Base-by-base conservation (phyloP, 1,139 yeast genomes). In the Candida gigantensis region DNA sequence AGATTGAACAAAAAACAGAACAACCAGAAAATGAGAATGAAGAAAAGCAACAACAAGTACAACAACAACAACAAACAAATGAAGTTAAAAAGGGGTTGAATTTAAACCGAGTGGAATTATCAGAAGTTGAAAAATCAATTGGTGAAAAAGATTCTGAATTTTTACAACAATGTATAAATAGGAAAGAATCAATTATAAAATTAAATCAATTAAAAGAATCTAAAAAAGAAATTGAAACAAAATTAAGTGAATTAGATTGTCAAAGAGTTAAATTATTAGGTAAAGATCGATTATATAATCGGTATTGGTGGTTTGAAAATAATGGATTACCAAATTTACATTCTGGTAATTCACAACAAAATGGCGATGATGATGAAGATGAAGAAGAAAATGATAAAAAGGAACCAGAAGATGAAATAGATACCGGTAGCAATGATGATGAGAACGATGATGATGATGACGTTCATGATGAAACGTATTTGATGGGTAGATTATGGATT, bases 251-350 rank as follows among this genome's bases (percentile, higher is more conserved):
- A 49, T 62, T 79, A 34, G 96, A 90, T 52, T 74, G 85, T 44
- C 96, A 89, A 56, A 65, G 98, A 42, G 74, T 89, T 30, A 77
- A 78, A 41, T 69, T 79, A 34, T 64, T 92, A 19, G 99, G 99
- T 4, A 76, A 81, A 45, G 99, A 92, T 57, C 69, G 96, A 37
- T 76, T 78, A 44, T 88, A 70, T 56, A 94, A 92, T 61, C 71
- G 92, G 47, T 92, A 90, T 58, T 94, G 96, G 95, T 92, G 96
- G 96, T 81, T 90, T 55, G 97, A 92, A 55, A 73, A 77, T 46
- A 84, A 84, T 53, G 97, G 97, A 0, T 68, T 87, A 38, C 87
- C 89, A 5, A 77, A 77, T 15, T 58, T 78, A 30, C 76, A 70
- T 35, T 70, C 74, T 24, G n/a, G n/a, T n/a, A n/a, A n/a, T n/a